phyloP scores from a whole-genome alignment of 2,329 filamentous ascomycete species.

The Venturiaceae sp. region DNA sequence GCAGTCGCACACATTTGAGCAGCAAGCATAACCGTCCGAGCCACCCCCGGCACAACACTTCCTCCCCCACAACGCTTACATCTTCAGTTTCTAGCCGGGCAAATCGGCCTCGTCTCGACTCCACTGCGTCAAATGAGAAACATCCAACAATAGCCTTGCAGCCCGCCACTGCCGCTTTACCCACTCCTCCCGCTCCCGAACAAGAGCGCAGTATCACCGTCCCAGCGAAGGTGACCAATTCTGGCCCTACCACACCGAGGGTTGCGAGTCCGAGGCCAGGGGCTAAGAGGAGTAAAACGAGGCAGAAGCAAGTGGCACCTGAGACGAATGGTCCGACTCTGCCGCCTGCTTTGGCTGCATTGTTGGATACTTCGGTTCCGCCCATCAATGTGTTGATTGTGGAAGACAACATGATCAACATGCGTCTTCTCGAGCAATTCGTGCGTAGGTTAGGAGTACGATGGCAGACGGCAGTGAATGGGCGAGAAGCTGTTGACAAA shows the following conservation, averaged over 20 bases:
- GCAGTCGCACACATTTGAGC: constrained; percentile 45
- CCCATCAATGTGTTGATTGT: constrained; percentile 97
- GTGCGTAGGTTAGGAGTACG: constrained; percentile 92
- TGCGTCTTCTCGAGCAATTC: constrained; percentile 86
- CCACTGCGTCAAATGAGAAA: constrained; percentile 32
- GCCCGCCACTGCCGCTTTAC: constrained; percentile 42
- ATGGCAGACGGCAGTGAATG: constrained; percentile 96
- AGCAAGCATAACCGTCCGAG: constrained; percentile 40
- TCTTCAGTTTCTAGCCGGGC: constrained; percentile 30
- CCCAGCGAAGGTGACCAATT: constrained; percentile 24
- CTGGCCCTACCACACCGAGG: constrained; percentile 39
- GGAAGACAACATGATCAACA: constrained; percentile 97
- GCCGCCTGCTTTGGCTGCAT: constrained; percentile 37
- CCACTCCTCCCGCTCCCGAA: constrained; percentile 40
- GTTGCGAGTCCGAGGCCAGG: constrained; percentile 38
- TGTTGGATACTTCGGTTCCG: constrained; percentile 71
- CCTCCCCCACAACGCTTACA: constrained; percentile 62
- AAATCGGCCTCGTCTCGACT: constrained; percentile 26
- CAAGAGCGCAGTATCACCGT: constrained; percentile 11
- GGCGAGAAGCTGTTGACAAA: constrained; percentile 82
- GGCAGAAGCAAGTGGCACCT: constrained; percentile 13
- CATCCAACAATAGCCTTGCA: constrained; percentile 34
- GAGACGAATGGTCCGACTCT: constrained; percentile 19
- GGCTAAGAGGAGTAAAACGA: constrained; percentile 24
- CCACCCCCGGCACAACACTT: constrained; percentile 62